phyloP scores from a whole-genome alignment of 768 basidiomycete genomes.

The Fomitopsis pulvina region DNA sequence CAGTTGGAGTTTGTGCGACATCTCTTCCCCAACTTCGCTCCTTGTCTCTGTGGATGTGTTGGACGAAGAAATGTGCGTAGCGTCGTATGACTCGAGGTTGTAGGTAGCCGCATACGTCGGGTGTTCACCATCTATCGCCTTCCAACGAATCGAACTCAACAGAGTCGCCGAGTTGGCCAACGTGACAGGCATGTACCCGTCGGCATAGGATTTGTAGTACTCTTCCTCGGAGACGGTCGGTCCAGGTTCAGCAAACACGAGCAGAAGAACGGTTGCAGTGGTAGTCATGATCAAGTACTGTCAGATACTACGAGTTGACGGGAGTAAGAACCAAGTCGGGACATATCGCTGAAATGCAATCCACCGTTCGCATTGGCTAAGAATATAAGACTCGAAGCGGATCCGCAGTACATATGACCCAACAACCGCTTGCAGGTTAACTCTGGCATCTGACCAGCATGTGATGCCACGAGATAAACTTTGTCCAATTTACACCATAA shows the following conservation, averaged over 20 bases:
- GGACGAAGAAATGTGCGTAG: slow-evolving; percentile 23
- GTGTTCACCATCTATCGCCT: slow-evolving; percentile 18
- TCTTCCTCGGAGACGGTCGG: neutral
- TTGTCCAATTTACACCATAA: no score
- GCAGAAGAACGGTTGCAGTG: slow-evolving; percentile 6
- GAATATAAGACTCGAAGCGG: no score
- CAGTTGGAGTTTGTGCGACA: slow-evolving; percentile 19
- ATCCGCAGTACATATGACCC: no score
- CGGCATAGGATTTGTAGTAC: slow-evolving; percentile 25
- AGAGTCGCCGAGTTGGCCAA: slow-evolving; percentile 24
- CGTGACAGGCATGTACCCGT: slow-evolving; percentile 38
- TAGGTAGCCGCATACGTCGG: slow-evolving; percentile 27
- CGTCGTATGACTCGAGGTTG: slow-evolving; percentile 20
- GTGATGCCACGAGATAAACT: no score
- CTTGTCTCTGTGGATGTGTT: slow-evolving; percentile 22
- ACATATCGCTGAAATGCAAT: no score
- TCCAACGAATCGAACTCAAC: slow-evolving; percentile 23
- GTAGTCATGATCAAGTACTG: slow-evolving; percentile 15
- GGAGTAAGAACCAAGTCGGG: no score
- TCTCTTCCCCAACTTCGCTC: slow-evolving; percentile 20
- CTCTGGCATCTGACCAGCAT: no score
- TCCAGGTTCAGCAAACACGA: slow-evolving; percentile 1
- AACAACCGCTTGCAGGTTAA: no score
- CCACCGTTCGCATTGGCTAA: no score
- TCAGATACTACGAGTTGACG: no score